Evolutionary conservation across 2,329 filamentous ascomycete genomes (phyloP).

Genomic region (Ceratocystiopsis sp.): DNA sequence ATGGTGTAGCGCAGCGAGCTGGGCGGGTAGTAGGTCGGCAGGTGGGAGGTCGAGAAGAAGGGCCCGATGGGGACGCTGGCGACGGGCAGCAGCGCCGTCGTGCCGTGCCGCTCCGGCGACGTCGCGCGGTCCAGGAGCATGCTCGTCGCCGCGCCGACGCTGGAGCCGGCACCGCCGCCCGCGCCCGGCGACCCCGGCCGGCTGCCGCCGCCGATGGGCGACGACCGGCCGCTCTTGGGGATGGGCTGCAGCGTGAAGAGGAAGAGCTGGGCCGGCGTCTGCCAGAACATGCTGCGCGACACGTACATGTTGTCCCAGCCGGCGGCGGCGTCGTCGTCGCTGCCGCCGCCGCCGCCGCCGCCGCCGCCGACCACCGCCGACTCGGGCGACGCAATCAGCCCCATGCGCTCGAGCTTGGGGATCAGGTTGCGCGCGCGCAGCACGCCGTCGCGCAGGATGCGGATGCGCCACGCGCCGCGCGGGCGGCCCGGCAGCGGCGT

Average conservation of each 20-base stretch:
- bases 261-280: constrained; percentile 72
- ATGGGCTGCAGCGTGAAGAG: constrained; percentile 65
- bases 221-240: constrained; percentile 21
- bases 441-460: constrained; percentile 74
- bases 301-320: constrained; percentile 73
- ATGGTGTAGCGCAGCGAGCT: constrained; percentile 65
- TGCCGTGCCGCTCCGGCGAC: too few relatives aligned
- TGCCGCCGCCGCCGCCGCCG: constrained; percentile 19
- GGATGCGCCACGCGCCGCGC: constrained; percentile 71
- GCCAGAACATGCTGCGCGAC: constrained; percentile 73
- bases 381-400: constrained; percentile 59
- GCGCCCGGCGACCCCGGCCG: not conserved
- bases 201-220: constrained; percentile 10
- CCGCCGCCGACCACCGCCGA: constrained; percentile 44
- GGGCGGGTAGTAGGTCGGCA: constrained; percentile 84
- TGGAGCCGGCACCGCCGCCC: too few relatives aligned
- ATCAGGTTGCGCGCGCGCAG: constrained; percentile 69
- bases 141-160: too few relatives aligned
- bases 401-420: constrained; percentile 87
- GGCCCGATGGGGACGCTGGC: constrained; percentile 38
- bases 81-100: too few relatives aligned
- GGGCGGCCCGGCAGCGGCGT: constrained; percentile 58
- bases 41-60: constrained; percentile 65
- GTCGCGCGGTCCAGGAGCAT: too few relatives aligned
- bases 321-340: constrained; percentile 29